Percentiles rank a stretch among this genome's conserved stretches.
Evolutionary conservation across 1,284 basidiomycete species (phyloP).

Genomic region (Ganoderma boninense): DNA sequence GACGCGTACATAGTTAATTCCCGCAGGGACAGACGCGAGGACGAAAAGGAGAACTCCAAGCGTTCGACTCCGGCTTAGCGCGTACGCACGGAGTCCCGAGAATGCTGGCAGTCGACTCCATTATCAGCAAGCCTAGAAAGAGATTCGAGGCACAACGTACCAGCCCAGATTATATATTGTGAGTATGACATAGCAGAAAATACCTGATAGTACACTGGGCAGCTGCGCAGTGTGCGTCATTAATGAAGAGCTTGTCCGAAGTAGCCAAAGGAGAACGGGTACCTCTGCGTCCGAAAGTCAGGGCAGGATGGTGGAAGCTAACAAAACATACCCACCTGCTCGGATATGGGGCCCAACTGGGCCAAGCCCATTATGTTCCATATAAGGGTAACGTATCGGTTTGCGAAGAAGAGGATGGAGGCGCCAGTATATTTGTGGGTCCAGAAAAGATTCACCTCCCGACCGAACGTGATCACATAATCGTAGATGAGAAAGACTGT

Average conservation of each 20-base stretch:
- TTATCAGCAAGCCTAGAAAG: background rate
- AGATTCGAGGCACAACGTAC: background rate
- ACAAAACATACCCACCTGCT: background rate
- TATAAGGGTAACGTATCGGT: slow-evolving; percentile 16
- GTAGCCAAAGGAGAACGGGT: background rate
- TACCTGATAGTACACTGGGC: background rate
- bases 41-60: background rate
- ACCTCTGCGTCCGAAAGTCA: slow-evolving; percentile 1
- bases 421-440: background rate
- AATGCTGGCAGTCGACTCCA: background rate
- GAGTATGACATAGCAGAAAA: slow-evolving; percentile 5
- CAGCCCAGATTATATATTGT: slow-evolving; percentile 11
- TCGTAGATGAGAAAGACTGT: slow-evolving; percentile 25
- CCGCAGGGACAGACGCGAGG: slow-evolving; percentile 2
- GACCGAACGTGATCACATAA: slow-evolving; percentile 19
- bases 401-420: slow-evolving; percentile 21
- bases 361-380: slow-evolving; percentile 2
- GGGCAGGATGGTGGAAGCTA: background rate
- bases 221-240: background rate
- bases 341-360: background rate
- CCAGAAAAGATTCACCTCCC: slow-evolving; percentile 27
- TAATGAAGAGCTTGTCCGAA: background rate
- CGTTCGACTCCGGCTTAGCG: background rate
- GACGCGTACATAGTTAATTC: slow-evolving; percentile 8
- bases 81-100: slow-evolving; percentile 13